Conservation (phyloP, 2,329 filamentous ascomycete genomes). For the Ceratocystiopsis minuta region DNA sequence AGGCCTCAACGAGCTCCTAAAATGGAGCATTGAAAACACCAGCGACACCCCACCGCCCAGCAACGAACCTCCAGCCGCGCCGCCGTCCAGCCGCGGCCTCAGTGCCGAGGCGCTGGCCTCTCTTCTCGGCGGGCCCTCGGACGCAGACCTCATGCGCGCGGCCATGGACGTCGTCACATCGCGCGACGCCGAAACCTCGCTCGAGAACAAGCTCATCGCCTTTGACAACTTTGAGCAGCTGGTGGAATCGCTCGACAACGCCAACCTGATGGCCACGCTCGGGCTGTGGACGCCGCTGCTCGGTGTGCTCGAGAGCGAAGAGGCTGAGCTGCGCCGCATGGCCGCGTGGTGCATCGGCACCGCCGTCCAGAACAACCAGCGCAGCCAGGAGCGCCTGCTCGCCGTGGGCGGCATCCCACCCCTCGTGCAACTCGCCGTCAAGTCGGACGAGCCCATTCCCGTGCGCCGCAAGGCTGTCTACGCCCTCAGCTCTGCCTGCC, state of each 20-base stretch:
- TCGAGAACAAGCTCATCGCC: conserved; percentile 63
- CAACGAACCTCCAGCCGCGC: conserved; percentile 10
- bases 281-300: conserved; percentile 71
- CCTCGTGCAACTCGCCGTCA: conserved; percentile 47
- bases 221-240: conserved; percentile 94
- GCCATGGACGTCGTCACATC: conserved; percentile 61
- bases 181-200: conserved; percentile 26
- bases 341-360: conserved; percentile 92
- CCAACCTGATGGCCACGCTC: conserved; percentile 73
- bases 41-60: conserved; percentile 6
- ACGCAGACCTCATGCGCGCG: conserved; percentile 81
- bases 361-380: conserved; percentile 88
- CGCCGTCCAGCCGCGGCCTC: conserved; percentile 25
- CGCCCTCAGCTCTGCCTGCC: conserved; percentile 66
- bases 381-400: conserved; percentile 55
- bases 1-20: conserved; percentile 19
- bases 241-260: conserved; percentile 86
- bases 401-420: conserved; percentile 48
- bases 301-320: conserved; percentile 45
- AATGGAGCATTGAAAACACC: conserved; percentile 19
- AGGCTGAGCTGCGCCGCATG: conserved; percentile 59
- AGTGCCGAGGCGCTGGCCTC: conserved; percentile 53
- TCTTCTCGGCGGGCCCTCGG: conserved; percentile 68
- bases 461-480: conserved; percentile 78
- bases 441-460: conserved; percentile 31